Evolutionary conservation across 2,329 filamentous ascomycete genomes (phyloP), one percentile per base, ranked within the genome.

Genomic region (Epichloe festucae): DNA sequence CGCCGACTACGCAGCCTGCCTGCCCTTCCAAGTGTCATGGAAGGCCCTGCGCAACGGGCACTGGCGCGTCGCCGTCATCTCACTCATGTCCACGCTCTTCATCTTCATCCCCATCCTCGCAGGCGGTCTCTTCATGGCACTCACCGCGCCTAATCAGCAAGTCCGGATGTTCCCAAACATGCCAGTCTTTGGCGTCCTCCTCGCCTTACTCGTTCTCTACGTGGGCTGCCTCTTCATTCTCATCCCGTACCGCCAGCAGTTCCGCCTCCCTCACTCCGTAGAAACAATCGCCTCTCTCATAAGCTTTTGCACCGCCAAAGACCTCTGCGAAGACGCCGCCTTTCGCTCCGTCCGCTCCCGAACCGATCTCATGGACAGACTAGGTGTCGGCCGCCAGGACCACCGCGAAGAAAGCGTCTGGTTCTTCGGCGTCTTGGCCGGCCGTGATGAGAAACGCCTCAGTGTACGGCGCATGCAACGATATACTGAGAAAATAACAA

Each of bases 281-380:
- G 78, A 76, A 54, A 87, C 78, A 46, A 73, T 94, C 17, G 85
- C 86, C 1, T 88, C 90, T 63, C 73, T 90, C 21, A 77, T 94
- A 58, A 84, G 81, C 61, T 90, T 91, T 63, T 73, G 91, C 42
- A 81, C 87, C 53, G 82, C 84, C 58, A 83, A 82, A 43, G 83
- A 84, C 23, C 71, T 94, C 17, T 71, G 87, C 2, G 73, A 78
- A 5, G 89, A 95, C 61, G 75, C 81, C 10, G 78, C 85, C 0
- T 91, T 96, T 63, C 76, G 81, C 48, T 77, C 82, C 39, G 79
- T 84, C 3, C 73, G 75, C 31, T 82, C 75, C n/a, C 84, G 82
- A 56, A 72, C 72, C 0, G 84, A 89, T 56, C 75, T 96, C 19
- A 75, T 84, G 21, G 81, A 77, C 0, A 73, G 85, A 42, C 70